A percentile compares a stretch with the other conserved stretches of the same genome.
phyloP scores from a whole-genome alignment of 768 basidiomycete species.

The Podaxis mareebaensis region DNA sequence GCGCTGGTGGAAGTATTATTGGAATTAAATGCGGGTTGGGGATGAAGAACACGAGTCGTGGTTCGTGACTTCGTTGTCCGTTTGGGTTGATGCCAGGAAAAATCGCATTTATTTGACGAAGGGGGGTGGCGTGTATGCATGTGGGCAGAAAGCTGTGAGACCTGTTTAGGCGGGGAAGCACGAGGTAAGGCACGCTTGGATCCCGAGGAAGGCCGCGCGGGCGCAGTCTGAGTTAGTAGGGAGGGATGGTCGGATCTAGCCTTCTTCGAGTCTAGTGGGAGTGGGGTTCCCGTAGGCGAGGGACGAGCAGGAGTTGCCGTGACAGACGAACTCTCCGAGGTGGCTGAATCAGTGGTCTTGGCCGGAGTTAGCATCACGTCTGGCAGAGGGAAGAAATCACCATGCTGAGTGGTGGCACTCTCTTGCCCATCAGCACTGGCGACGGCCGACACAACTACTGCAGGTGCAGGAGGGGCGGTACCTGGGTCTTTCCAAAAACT shows the following conservation, averaged over 20 bases:
- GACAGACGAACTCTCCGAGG: slow-evolving; percentile 41
- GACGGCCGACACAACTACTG: slow-evolving; percentile 51
- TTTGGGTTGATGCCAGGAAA: slow-evolving; percentile 5
- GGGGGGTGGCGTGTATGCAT: slow-evolving; percentile 34
- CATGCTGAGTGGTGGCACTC: slow-evolving; percentile 33
- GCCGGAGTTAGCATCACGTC: slow-evolving; percentile 3
- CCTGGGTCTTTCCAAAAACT: slow-evolving; percentile 56
- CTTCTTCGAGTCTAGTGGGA: slow-evolving; percentile 18
- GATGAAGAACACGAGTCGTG: slow-evolving; percentile 21
- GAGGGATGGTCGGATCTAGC: slow-evolving; percentile 40
- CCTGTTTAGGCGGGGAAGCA: slow-evolving; percentile 39
- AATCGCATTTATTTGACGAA: slow-evolving; percentile 27
- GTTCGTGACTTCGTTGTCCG: slow-evolving; percentile 19
- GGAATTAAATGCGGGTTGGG: slow-evolving; percentile 21
- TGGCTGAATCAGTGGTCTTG: slow-evolving; percentile 14
- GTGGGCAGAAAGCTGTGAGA: slow-evolving; percentile 43
- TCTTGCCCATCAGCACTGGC: slow-evolving; percentile 45
- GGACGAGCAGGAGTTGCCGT: slow-evolving; percentile 40
- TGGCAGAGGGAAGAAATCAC: slow-evolving; percentile 13
- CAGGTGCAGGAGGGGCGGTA: slow-evolving; percentile 51
- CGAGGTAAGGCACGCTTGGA: slow-evolving; percentile 29
- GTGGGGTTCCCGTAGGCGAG: slow-evolving; percentile 39
- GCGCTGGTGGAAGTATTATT: slow-evolving; percentile 13
- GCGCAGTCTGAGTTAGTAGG: slow-evolving; percentile 67
- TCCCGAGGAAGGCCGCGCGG: slow-evolving; percentile 30